Evolutionary conservation across 2,329 filamentous ascomycete species (phyloP).

Genomic region (Diaporthe batatas): DNA sequence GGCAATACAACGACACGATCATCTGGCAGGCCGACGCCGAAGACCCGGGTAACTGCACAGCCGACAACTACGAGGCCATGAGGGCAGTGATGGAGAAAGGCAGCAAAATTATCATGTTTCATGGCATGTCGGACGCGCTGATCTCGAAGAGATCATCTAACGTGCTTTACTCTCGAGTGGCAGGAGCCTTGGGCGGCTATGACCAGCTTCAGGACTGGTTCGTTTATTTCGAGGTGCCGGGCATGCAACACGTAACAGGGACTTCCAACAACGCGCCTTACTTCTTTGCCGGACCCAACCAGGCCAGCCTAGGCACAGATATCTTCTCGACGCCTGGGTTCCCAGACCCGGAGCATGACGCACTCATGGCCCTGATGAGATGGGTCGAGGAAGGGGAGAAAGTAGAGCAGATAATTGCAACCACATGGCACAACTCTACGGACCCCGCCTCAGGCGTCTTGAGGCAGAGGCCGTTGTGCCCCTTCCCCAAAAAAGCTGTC

Average conservation of each 20-base stretch:
- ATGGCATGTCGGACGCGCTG: slow-evolving; percentile 56
- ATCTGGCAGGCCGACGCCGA: slow-evolving; percentile 45
- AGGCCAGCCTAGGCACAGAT: slow-evolving; percentile 45
- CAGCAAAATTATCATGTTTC: slow-evolving; percentile 58
- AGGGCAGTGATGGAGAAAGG: slow-evolving; percentile 50
- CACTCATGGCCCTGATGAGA: slow-evolving; percentile 42
- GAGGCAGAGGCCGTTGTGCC: slow-evolving; percentile 47
- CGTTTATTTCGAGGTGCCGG: slow-evolving; percentile 63
- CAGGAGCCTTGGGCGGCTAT: slow-evolving; percentile 53
- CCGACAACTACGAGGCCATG: slow-evolving; percentile 48
- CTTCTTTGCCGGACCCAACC: slow-evolving; percentile 50
- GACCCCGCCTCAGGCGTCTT: slow-evolving; percentile 43
- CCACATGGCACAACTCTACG: slow-evolving; percentile 43
- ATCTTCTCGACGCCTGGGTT: slow-evolving; percentile 54
- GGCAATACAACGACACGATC: slow-evolving; percentile 47
- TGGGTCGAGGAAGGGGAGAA: slow-evolving; percentile 46
- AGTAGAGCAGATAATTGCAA: slow-evolving; percentile 42
- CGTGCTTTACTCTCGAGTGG: slow-evolving; percentile 51
- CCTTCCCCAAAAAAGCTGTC: slow-evolving; percentile 45
- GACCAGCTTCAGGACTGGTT: slow-evolving; percentile 61
- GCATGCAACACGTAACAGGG: slow-evolving; percentile 62
- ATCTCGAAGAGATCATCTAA: slow-evolving; percentile 51
- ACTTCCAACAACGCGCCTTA: slow-evolving; percentile 52
- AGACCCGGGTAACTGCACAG: slow-evolving; percentile 50
- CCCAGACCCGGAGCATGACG: slow-evolving; percentile 53